Base-by-base conservation (phyloP, 352 stramenopile genomes). In the Phytophthora hybrid region DNA sequence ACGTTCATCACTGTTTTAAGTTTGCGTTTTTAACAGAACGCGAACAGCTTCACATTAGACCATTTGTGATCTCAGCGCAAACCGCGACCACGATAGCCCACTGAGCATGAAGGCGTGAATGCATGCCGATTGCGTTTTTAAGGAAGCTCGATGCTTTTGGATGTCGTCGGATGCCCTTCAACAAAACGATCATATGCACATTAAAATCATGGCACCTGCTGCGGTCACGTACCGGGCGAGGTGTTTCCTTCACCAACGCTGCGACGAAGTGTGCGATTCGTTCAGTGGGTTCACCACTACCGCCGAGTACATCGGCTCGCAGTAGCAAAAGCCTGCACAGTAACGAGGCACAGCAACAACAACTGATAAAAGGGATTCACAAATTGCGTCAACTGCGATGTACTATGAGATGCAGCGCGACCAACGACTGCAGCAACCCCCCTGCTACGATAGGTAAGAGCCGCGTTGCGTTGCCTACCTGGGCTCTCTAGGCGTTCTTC, bases 401-500 rank as follows among this genome's bases (percentile, higher is more conserved):
- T 68, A 44, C 37, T 75, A 73, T 52, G 46, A 64, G 66, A 47
- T 70, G 61, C 61, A 65, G 61, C 52, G 67, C 54, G 53, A 69
- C 73, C 63, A 72, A 23, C 75, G 44, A 58, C 34, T 39, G 32
- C 62, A 66, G 32, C 29, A 63, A 29, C 39, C 31, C 46, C 46
- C 53, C 18, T 60, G 57, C 37, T 31, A 69, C 37, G 37, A 51
- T 51, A 44, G 19, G 41, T 53, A 52, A 44, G 44, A 69, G 34
- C 51, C 47, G 32, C 16, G 55, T 69, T 64, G 32, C 16, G 55
- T 69, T 64, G 59, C 62, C 60, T 76, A 74, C 71, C 72, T 81
- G 66, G 51, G 21, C 58, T 52, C 53, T 63, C 52, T 77, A 80
- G 34, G 47, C 37, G 57, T 73, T 78, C 61, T 93, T 95, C 13